phyloP scores from a whole-genome alignment of 257 asterid genomes.

The Jaltomata sinuosa region DNA sequence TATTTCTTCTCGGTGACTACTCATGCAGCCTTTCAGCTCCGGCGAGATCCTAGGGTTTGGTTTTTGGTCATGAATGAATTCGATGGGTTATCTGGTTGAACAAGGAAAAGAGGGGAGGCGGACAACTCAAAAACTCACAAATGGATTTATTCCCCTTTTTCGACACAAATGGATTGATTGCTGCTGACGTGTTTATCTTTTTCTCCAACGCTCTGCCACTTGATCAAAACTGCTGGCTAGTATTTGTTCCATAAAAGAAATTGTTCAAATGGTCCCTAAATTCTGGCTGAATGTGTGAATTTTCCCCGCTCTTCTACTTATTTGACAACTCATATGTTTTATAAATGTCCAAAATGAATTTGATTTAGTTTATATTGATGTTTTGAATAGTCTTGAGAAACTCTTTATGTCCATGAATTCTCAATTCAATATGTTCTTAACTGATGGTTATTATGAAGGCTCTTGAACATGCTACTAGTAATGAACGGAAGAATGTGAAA shows the following conservation, averaged over 20 bases:
- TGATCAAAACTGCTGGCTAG: neutral
- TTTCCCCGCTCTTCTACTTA: neutral
- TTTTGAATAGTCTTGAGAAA: no score
- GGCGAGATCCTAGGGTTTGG: neutral
- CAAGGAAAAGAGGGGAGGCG: constrained; percentile 2
- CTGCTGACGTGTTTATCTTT: constrained; percentile 17
- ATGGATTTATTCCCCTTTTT: neutral
- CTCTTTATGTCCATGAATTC: no score
- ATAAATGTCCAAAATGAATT: no score
- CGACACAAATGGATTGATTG: constrained; percentile 6
- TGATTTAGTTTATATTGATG: no score
- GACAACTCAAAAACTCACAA: neutral
- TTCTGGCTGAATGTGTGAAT: neutral
- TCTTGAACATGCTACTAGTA: no score
- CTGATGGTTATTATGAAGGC: no score
- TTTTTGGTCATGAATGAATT: neutral
- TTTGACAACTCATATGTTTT: no score
- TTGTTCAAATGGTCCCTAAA: neutral
- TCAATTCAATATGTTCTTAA: no score
- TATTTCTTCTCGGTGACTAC: constrained; percentile 20
- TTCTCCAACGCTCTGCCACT: neutral
- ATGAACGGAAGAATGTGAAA: no score
- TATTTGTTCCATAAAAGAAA: no score
- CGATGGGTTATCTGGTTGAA: no score
- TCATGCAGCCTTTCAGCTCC: constrained; percentile 38